phyloP scores from a whole-genome alignment of 306 rosid genomes.

The Vachellia collinsii region DNA sequence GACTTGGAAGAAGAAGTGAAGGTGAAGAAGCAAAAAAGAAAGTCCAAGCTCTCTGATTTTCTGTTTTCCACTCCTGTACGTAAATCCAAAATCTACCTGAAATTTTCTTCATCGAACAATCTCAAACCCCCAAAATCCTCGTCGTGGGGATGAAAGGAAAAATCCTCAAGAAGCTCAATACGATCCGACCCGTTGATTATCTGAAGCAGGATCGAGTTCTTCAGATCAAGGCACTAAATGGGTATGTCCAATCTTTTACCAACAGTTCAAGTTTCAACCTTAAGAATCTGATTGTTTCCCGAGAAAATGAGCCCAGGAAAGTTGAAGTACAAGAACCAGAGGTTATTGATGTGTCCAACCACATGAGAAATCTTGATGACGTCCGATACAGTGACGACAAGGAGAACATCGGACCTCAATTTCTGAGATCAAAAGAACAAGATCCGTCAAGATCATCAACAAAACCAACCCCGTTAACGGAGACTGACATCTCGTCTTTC shows the following conservation, averaged over 20 bases:
- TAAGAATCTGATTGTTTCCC: conserved; percentile 33
- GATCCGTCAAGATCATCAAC: conserved; percentile 29
- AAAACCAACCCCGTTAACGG: conserved; percentile 37
- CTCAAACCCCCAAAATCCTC: conserved; percentile 46
- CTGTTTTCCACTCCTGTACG: not conserved
- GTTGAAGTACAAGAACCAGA: conserved; percentile 44
- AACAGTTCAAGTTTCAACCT: conserved; percentile 38
- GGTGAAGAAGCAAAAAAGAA: not conserved
- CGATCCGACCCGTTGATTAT: conserved; percentile 60
- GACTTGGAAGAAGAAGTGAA: not conserved
- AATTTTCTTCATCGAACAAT: conserved; percentile 17
- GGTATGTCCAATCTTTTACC: conserved; percentile 51
- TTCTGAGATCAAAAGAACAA: conserved; percentile 20
- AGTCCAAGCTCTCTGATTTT: not conserved
- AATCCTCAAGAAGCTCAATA: conserved; percentile 76
- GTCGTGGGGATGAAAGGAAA: conserved; percentile 69
- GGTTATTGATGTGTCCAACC: conserved; percentile 51
- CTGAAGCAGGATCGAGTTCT: conserved; percentile 72
- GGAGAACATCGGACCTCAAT: conserved; percentile 61
- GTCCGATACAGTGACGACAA: conserved; percentile 54
- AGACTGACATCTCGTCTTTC: conserved; percentile 56
- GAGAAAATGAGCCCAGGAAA: conserved; percentile 47
- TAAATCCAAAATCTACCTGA: not conserved
- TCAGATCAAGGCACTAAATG: conserved; percentile 63
- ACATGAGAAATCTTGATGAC: conserved; percentile 58